These are phyloP conservation scores for Gymnopus androsaceus DNA, from an alignment of 1,284 basidiomycete genomes.

Conservation along the genomic window DNA sequence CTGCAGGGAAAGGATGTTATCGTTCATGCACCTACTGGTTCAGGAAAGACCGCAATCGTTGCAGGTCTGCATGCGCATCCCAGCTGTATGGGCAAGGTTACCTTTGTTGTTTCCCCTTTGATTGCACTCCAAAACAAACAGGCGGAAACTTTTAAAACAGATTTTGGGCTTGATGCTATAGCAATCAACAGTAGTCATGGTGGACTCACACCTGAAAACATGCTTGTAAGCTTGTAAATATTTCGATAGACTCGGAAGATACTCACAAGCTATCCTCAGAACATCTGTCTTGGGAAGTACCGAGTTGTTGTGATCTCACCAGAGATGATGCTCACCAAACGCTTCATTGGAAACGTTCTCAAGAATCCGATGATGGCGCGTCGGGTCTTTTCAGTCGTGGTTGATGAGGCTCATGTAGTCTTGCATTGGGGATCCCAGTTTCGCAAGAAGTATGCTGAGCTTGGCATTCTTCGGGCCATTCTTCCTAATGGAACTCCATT, in stretches of 20 bases:
- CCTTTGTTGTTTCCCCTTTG: conserved; percentile 19
- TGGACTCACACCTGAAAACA: conserved; percentile 18
- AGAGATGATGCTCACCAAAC: no score
- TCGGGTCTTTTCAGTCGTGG: conserved; percentile 32
- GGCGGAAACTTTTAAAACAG: conserved; percentile 19
- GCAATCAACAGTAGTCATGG: conserved; percentile 21
- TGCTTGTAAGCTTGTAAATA: neutral
- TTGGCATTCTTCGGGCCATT: conserved; percentile 38
- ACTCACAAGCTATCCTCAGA: conserved; percentile 29
- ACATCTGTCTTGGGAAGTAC: no score
- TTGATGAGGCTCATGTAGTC: conserved; percentile 44
- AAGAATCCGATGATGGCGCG: conserved; percentile 28
- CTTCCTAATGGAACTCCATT: conserved; percentile 35
- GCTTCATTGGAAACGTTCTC: conserved; percentile 35
- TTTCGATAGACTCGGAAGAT: conserved; percentile 33
- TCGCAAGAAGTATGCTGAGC: conserved; percentile 38
- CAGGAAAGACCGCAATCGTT: conserved; percentile 34
- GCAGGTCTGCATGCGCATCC: no score
- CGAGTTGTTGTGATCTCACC: conserved; percentile 42
- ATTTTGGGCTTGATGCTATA: conserved; percentile 18
- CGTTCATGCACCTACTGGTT: conserved; percentile 36
- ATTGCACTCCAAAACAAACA: conserved; percentile 21
- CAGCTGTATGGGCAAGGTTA: conserved; percentile 24
- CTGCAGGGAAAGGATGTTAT: conserved; percentile 27
- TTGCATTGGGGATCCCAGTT: conserved; percentile 45